phyloP scores from a whole-genome alignment of 2,329 filamentous ascomycete species.

The Sarocladiaceae sp. region DNA sequence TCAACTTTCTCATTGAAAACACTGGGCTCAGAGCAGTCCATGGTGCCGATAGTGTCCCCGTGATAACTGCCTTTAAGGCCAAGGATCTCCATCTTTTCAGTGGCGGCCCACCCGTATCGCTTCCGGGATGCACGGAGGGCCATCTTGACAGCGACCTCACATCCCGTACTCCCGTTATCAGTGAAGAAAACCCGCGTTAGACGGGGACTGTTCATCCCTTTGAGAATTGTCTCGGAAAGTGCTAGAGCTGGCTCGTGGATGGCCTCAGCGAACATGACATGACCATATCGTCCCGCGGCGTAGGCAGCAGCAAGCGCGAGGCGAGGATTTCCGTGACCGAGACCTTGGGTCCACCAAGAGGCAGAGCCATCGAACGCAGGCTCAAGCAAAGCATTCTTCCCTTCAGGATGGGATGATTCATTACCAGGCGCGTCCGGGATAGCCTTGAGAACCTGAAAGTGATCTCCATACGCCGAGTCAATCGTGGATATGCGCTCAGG shows the following conservation, averaged over 20 bases:
- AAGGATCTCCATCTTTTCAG: constrained; percentile 57
- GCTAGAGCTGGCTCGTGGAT: constrained; percentile 72
- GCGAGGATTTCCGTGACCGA: constrained; percentile 70
- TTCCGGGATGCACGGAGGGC: constrained; percentile 61
- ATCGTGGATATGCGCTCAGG: constrained; percentile 63
- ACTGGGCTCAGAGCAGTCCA: constrained; percentile 76
- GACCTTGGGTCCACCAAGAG: constrained; percentile 87
- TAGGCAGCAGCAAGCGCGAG: constrained; percentile 71
- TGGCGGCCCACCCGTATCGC: constrained; percentile 59
- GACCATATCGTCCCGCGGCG: constrained; percentile 76
- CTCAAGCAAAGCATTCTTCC: constrained; percentile 27
- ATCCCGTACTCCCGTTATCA: constrained; percentile 77
- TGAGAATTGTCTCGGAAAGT: constrained; percentile 59
- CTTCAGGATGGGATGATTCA: constrained; percentile 38
- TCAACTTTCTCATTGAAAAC: constrained; percentile 77
- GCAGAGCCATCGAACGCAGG: constrained; percentile 73
- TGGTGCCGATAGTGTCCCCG: constrained; percentile 81
- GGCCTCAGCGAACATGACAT: constrained; percentile 80
- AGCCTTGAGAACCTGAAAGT: constrained; percentile 50
- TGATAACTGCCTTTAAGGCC: constrained; percentile 79
- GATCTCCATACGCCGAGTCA: constrained; percentile 73
- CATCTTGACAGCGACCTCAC: constrained; percentile 84
- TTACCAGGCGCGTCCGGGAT: constrained; percentile 3
- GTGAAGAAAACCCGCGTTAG: constrained; percentile 71
- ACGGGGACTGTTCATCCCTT: constrained; percentile 54